Percentiles rank a stretch among this genome's conserved stretches.
phyloP scores from a whole-genome alignment of 352 stramenopile species.

The Elongisporangium prolatum region DNA sequence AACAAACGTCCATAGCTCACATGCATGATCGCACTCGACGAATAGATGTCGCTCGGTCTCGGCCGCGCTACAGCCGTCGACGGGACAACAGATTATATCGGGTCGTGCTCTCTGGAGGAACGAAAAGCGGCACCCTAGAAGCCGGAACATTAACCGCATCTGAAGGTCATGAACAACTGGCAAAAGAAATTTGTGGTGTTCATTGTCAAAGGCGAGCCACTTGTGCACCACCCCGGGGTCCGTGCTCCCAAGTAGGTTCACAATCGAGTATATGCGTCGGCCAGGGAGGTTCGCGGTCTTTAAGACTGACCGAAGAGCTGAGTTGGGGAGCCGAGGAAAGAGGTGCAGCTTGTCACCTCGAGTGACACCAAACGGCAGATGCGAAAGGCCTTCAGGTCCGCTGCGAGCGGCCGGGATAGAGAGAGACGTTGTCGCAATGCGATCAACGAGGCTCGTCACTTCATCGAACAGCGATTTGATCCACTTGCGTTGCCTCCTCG shows the following conservation, averaged over 20 bases:
- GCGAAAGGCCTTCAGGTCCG: not conserved
- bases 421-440: not conserved
- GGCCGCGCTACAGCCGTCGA: no score
- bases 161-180: not conserved
- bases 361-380: no score
- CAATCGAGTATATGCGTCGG: not conserved
- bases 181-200: not conserved
- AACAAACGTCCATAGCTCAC: no score
- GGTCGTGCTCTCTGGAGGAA: no score
- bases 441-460: not conserved
- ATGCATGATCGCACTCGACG: no score
- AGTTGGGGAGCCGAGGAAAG: not conserved
- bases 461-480: not conserved
- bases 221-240: not conserved
- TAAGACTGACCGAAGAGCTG: not conserved
- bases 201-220: constrained; percentile 1
- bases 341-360: not conserved
- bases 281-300: not conserved
- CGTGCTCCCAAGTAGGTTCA: not conserved
- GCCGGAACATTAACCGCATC: no score
- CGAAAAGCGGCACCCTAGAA: no score
- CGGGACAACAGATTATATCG: no score
- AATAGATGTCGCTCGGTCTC: no score
- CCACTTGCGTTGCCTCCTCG: not conserved
- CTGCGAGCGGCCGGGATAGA: not conserved